These are phyloP conservation scores for Amauroascus verrucosus DNA, from an alignment of 2,329 filamentous ascomycete species.

Conservation along the genomic window DNA sequence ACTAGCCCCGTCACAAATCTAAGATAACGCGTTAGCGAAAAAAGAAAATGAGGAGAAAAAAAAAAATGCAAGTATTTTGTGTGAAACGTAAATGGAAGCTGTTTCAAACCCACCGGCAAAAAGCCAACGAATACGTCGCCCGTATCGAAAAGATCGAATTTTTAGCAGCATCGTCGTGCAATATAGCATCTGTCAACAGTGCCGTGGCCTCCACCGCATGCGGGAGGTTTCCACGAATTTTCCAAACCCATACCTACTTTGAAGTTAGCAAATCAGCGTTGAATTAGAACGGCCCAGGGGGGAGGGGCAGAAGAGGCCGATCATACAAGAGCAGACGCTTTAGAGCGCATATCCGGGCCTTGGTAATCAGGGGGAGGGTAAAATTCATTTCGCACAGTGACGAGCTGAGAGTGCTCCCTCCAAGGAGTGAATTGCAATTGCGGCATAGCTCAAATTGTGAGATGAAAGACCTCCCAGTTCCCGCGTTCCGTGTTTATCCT, in stretches of 20 bases:
- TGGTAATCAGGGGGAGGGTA: conserved; percentile 28
- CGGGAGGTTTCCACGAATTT: conserved; percentile 36
- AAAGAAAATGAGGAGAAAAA: background rate
- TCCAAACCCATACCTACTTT: conserved; percentile 36
- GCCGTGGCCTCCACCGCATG: conserved; percentile 40
- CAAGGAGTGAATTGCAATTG: conserved; percentile 35
- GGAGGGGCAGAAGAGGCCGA: conserved; percentile 4
- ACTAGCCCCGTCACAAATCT: conserved; percentile 39
- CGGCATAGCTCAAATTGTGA: conserved; percentile 25
- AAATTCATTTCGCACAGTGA: conserved; percentile 31
- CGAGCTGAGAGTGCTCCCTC: conserved; percentile 31
- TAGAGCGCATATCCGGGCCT: conserved; percentile 30
- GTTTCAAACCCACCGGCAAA: conserved; percentile 30
- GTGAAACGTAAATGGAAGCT: background rate
- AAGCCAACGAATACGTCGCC: conserved; percentile 37
- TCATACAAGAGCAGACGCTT: conserved; percentile 33
- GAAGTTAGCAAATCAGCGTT: background rate
- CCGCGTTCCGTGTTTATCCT: no score
- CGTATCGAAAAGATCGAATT: conserved; percentile 38
- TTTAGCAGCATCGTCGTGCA: conserved; percentile 33
- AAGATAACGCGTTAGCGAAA: conserved; percentile 3
- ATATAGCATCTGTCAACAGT: conserved; percentile 37
- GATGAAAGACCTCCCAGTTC: no score
- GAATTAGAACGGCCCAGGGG: background rate
- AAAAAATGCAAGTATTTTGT: background rate